Conservation (phyloP, 2,329 filamentous ascomycete genomes). For the Myrmaecium sp. region DNA sequence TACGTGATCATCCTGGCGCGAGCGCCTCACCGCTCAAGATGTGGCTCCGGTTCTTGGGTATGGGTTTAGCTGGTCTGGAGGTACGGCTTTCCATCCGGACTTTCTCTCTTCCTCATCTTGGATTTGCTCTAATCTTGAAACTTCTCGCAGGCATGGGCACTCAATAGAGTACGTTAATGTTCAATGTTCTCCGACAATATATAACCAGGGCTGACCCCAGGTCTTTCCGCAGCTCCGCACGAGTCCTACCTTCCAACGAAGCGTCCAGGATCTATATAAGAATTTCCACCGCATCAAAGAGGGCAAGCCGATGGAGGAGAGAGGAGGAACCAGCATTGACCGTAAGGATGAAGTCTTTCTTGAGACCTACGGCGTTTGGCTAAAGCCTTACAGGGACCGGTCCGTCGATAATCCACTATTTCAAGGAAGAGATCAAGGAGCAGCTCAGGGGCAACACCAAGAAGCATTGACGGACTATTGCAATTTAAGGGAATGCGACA, state of each 20-base stretch:
- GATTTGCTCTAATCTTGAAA: constrained; percentile 6
- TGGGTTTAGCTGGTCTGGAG: constrained; percentile 19
- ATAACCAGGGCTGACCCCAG: background rate
- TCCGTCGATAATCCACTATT: constrained; percentile 30
- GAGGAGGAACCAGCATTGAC: constrained; percentile 32
- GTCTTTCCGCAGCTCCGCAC: constrained; percentile 27
- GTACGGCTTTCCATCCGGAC: no score
- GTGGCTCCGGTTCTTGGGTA: constrained; percentile 22
- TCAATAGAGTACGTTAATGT: constrained; percentile 10
- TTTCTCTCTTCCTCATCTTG: constrained; percentile 4
- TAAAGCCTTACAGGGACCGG: constrained; percentile 5
- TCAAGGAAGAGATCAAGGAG: constrained; percentile 34
- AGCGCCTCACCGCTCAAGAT: constrained; percentile 7
- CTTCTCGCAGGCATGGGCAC: constrained; percentile 11
- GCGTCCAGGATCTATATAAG: constrained; percentile 32
- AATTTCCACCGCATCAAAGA: constrained; percentile 26
- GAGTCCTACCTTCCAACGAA: constrained; percentile 37
- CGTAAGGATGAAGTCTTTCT: constrained; percentile 8
- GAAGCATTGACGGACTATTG: no score
- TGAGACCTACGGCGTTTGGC: background rate
- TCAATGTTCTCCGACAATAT: background rate
- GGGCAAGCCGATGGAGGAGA: constrained; percentile 31
- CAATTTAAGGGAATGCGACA: no score
- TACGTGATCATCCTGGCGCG: no score
- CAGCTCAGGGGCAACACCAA: constrained; percentile 18